These are phyloP conservation scores for Kodamaea fukazawae DNA, from an alignment of 805 yeast species.

Conservation along the genomic window DNA sequence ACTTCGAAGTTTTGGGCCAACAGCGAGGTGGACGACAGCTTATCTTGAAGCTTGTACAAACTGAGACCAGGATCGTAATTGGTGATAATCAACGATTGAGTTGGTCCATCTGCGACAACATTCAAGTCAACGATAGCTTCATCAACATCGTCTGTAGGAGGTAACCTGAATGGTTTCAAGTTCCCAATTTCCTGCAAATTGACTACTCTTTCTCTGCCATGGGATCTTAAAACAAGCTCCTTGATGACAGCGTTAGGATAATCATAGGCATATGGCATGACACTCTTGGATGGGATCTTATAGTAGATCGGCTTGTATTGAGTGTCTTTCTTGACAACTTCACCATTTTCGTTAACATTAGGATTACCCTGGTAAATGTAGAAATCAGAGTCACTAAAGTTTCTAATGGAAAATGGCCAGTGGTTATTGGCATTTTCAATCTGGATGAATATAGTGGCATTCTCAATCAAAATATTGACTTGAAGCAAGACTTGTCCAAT, in stretches of 20 bases:
- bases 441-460: conserved; percentile 76
- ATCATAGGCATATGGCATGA: conserved; percentile 98
- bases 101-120: conserved; percentile 95
- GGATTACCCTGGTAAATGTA: conserved; percentile 87
- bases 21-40: conserved; percentile 23
- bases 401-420: conserved; percentile 94
- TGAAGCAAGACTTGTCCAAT: conserved; percentile 68
- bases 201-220: conserved; percentile 71
- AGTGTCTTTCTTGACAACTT: conserved; percentile 45
- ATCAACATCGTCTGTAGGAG: conserved; percentile 41
- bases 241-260: conserved; percentile 87
- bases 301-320: conserved; percentile 77
- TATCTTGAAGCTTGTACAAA: conserved; percentile 55
- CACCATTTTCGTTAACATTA: conserved; percentile 59
- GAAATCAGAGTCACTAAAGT: conserved; percentile 85
- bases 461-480: conserved; percentile 72
- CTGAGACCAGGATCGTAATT: conserved; percentile 78
- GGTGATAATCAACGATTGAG: conserved; percentile 81
- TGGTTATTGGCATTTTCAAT: conserved; percentile 65
- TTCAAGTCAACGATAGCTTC: conserved; percentile 73
- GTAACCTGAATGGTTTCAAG: conserved; percentile 78
- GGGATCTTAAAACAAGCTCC: conserved; percentile 71
- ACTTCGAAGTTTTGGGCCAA: conserved; percentile 50
- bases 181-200: conserved; percentile 93
- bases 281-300: conserved; percentile 81